phyloP scores from a whole-genome alignment of 192 early-diverging fungal genomes.

The Dissophora ornata region DNA sequence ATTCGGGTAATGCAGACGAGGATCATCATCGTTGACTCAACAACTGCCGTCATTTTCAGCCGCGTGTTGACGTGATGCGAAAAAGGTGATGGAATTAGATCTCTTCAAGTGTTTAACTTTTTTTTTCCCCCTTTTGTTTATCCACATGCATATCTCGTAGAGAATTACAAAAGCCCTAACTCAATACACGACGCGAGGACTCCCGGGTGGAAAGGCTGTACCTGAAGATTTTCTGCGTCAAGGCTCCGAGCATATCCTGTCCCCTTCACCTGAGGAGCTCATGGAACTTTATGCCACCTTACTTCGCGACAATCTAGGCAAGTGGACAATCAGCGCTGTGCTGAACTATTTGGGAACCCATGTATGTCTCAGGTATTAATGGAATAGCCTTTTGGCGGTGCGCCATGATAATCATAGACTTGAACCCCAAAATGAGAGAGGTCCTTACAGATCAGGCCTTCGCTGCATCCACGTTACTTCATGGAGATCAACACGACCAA shows the following conservation, averaged over 20 bases:
- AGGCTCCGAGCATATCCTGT: slow-evolving; percentile 32
- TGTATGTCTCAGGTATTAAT: neutral
- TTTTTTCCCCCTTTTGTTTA: neutral
- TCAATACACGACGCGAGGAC: slow-evolving; percentile 40
- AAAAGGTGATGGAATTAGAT: neutral
- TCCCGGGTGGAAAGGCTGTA: slow-evolving; percentile 38
- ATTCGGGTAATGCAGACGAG: slow-evolving; percentile 40
- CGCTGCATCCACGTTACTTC: slow-evolving; percentile 33
- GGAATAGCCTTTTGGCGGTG: too few species aligned
- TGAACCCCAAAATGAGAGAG: slow-evolving; percentile 49
- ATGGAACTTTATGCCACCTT: slow-evolving; percentile 51
- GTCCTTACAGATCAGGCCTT: slow-evolving; percentile 51
- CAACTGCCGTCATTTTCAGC: neutral
- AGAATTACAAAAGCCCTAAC: slow-evolving; percentile 48
- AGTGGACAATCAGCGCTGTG: neutral
- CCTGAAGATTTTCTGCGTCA: slow-evolving; percentile 46
- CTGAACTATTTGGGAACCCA: neutral
- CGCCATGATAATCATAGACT: slow-evolving; percentile 12
- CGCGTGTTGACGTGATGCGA: too few species aligned
- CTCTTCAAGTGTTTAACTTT: neutral
- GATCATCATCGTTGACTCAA: neutral
- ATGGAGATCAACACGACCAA: slow-evolving; percentile 27
- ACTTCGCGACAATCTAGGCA: slow-evolving; percentile 51
- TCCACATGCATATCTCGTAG: slow-evolving; percentile 16
- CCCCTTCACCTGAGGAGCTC: slow-evolving; percentile 50